These are phyloP conservation scores for Emergomyces pasteurianus DNA, from an alignment of 2,329 filamentous ascomycete species.

Conservation along the genomic window DNA sequence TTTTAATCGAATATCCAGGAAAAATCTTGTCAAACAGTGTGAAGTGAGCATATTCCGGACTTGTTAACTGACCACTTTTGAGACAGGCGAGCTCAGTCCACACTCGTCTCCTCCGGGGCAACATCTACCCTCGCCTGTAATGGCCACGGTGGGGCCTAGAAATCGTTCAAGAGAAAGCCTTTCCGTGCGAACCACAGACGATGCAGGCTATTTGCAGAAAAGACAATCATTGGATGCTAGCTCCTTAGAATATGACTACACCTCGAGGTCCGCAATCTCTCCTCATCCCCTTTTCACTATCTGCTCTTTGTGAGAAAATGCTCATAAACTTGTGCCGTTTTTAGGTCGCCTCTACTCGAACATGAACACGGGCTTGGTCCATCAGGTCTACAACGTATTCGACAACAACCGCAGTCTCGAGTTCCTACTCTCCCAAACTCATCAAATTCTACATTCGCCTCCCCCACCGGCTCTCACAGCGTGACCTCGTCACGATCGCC, in stretches of 20 bases:
- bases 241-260: slow-evolving; percentile 54
- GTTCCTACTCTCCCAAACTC: slow-evolving; percentile 50
- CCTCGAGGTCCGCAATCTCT: slow-evolving; percentile 54
- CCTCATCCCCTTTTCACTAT: slow-evolving; percentile 5
- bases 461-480: slow-evolving; percentile 56
- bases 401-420: slow-evolving; percentile 64
- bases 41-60: background rate
- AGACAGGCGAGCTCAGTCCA: slow-evolving; percentile 28
- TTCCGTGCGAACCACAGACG: slow-evolving; percentile 39
- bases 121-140: slow-evolving; percentile 25
- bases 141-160: slow-evolving; percentile 30
- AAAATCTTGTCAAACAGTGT: background rate
- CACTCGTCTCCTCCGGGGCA: slow-evolving; percentile 27
- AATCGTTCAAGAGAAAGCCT: slow-evolving; percentile 40
- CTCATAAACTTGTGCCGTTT: slow-evolving; percentile 1
- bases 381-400: slow-evolving; percentile 83
- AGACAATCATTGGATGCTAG: slow-evolving; percentile 69
- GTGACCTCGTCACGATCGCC: slow-evolving; percentile 46
- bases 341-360: slow-evolving; percentile 71
- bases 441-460: slow-evolving; percentile 48
- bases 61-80: slow-evolving; percentile 1
- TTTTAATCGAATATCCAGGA: background rate
- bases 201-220: slow-evolving; percentile 47
- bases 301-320: background rate
- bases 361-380: slow-evolving; percentile 78